phyloP scores from a whole-genome alignment of 345 rosid species.

The Linum usitatissimum region DNA sequence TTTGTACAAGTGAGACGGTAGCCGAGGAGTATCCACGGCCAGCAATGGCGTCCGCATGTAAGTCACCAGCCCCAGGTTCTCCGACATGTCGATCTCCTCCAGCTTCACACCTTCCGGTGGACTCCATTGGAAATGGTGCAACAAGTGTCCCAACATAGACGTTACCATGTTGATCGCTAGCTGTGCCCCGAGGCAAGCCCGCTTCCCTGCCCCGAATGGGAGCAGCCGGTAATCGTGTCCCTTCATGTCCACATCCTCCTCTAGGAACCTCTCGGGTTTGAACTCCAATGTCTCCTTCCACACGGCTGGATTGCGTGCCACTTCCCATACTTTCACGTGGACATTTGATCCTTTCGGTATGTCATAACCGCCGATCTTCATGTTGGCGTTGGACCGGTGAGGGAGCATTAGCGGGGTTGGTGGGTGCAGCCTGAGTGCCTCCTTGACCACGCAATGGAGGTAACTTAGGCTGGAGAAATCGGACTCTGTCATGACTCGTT shows the following conservation, averaged over 20 bases:
- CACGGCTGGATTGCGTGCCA: background rate
- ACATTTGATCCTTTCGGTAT: background rate
- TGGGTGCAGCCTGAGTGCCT: slow-evolving; percentile 4
- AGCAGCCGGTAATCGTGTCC: slow-evolving; percentile 1
- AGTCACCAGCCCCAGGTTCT: background rate
- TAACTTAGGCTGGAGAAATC: background rate
- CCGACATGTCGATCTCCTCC: slow-evolving; percentile 3
- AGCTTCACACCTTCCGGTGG: background rate
- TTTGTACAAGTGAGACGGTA: slow-evolving; percentile 3
- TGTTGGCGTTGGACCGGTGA: slow-evolving; percentile 1
- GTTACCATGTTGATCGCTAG: slow-evolving; percentile 1
- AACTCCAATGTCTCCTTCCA: slow-evolving; percentile 2
- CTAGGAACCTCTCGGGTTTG: background rate
- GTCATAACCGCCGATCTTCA: slow-evolving; percentile 3
- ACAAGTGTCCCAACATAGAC: slow-evolving; percentile 3
- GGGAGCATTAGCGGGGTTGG: slow-evolving; percentile 4
- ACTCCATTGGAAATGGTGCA: slow-evolving; percentile 4
- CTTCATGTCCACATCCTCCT: slow-evolving; percentile 6
- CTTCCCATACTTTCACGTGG: slow-evolving; percentile 2
- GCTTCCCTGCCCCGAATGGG: background rate
- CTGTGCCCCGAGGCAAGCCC: slow-evolving; percentile 4
- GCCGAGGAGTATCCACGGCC: background rate
- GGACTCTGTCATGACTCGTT: background rate
- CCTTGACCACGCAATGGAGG: slow-evolving; percentile 3
- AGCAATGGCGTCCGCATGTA: slow-evolving; percentile 1